Percentiles rank a stretch among this genome's conserved stretches.
phyloP scores from a whole-genome alignment of 2,329 filamentous ascomycete species.

The Apiospora pterosperma region DNA sequence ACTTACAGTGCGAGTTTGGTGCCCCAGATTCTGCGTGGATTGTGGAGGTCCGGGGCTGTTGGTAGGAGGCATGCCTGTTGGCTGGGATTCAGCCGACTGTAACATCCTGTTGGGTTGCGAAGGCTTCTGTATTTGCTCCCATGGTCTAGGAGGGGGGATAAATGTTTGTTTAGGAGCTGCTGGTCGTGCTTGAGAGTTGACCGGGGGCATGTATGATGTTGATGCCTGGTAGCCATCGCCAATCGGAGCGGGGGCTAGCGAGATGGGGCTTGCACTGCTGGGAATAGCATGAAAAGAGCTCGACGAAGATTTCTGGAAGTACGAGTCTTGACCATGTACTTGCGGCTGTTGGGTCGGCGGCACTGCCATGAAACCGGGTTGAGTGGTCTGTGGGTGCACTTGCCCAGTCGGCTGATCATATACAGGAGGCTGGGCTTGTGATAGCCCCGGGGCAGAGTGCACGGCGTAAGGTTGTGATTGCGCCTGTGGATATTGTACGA shows the following conservation, averaged over 20 bases:
- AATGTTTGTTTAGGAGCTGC: slow-evolving; percentile 21
- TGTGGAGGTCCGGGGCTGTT: background rate
- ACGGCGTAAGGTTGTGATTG: background rate
- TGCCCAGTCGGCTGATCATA: background rate
- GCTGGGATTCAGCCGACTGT: background rate
- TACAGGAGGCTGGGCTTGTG: background rate
- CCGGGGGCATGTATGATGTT: background rate
- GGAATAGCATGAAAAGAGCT: background rate
- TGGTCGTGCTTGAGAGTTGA: slow-evolving; percentile 12
- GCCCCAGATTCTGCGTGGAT: slow-evolving; percentile 12
- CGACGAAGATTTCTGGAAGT: background rate
- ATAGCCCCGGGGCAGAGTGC: background rate
- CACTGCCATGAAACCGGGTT: background rate
- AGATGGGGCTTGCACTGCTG: background rate
- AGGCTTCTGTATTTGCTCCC: slow-evolving; percentile 24
- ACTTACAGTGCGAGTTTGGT: slow-evolving; percentile 29
- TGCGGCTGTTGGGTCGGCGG: background rate
- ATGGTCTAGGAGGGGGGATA: slow-evolving; percentile 27
- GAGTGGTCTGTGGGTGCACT: background rate
- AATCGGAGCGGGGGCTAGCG: background rate
- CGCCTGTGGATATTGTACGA: background rate
- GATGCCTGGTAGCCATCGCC: background rate
- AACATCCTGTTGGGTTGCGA: slow-evolving; percentile 7
- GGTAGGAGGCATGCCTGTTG: background rate
- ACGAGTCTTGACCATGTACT: background rate